Evolutionary conservation across 2,329 filamentous ascomycete species (phyloP).

Genomic region (Fusarium sp.): DNA sequence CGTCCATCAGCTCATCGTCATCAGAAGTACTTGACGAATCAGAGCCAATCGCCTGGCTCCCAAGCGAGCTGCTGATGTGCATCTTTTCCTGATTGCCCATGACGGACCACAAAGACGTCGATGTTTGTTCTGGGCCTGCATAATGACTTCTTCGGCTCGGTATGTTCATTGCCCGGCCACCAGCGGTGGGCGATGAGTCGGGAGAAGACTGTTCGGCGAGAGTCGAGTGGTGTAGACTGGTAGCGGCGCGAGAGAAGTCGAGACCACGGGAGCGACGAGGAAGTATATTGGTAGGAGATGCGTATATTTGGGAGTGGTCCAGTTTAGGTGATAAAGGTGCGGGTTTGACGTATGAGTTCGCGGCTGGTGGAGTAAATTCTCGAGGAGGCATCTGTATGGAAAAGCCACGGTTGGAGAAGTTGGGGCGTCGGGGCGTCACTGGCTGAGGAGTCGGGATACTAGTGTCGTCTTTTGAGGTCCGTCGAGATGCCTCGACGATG

Average conservation of each 20-base stretch:
- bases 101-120: constrained; percentile 76
- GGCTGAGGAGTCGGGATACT: constrained; percentile 61
- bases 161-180: constrained; percentile 71
- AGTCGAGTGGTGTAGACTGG: constrained; percentile 94
- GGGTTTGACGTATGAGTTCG: constrained; percentile 59
- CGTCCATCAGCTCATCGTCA: constrained; percentile 75
- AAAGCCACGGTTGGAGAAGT: constrained; percentile 70
- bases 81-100: constrained; percentile 75
- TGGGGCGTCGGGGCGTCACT: constrained; percentile 77
- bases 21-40: constrained; percentile 81
- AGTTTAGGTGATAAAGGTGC: constrained; percentile 84
- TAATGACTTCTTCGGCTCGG: constrained; percentile 63
- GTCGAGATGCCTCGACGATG: constrained; percentile 62
- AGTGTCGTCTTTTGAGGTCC: constrained; percentile 74
- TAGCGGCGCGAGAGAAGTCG: constrained; percentile 92
- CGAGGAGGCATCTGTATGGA: constrained; percentile 49
- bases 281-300: constrained; percentile 86
- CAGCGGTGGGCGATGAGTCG: constrained; percentile 88
- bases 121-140: constrained; percentile 68
- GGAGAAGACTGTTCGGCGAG: constrained; percentile 88
- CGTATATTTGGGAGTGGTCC: constrained; percentile 84
- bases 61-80: constrained; percentile 78
- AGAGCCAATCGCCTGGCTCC: constrained; percentile 77
- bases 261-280: constrained; percentile 89
- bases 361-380: constrained; percentile 49